A percentile compares a stretch with the other conserved stretches of the same genome.
These are phyloP conservation scores for Eucalyptus pauciflora DNA, from an alignment of 345 rosid genomes.

Conservation along the genomic window DNA sequence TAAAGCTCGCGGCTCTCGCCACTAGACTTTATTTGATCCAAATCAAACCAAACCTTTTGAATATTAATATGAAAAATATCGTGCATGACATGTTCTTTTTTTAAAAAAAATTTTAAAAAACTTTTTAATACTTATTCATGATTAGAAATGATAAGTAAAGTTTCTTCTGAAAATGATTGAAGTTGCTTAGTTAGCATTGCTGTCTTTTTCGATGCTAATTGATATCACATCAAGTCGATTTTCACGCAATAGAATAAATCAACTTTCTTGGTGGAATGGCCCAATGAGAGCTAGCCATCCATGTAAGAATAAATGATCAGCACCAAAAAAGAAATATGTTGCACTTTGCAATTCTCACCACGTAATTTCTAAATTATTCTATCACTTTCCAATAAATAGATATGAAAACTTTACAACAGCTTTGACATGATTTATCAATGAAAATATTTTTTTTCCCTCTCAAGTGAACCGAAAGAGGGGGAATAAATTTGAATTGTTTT, in stretches of 20 bases:
- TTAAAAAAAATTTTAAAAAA: no score
- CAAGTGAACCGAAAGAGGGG: background rate
- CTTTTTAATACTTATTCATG: background rate
- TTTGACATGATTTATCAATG: accelerated
- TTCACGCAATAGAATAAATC: background rate
- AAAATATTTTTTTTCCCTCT: background rate
- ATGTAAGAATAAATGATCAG: background rate
- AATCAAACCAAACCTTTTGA: background rate
- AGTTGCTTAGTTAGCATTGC: background rate
- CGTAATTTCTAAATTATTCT: background rate
- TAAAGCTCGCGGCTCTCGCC: background rate
- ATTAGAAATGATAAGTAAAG: background rate
- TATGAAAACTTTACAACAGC: background rate
- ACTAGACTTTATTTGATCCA: background rate
- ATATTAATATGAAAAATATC: background rate
- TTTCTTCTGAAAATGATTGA: background rate
- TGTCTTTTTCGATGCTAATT: background rate
- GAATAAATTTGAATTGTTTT: background rate
- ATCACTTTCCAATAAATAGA: no score
- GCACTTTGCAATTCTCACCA: background rate
- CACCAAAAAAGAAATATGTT: background rate
- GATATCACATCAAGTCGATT: background rate
- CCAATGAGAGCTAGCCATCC: background rate
- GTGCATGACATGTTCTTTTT: background rate
- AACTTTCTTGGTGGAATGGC: background rate